phyloP scores from a whole-genome alignment of 2,329 filamentous ascomycete species.

The Alternaria consortialis region DNA sequence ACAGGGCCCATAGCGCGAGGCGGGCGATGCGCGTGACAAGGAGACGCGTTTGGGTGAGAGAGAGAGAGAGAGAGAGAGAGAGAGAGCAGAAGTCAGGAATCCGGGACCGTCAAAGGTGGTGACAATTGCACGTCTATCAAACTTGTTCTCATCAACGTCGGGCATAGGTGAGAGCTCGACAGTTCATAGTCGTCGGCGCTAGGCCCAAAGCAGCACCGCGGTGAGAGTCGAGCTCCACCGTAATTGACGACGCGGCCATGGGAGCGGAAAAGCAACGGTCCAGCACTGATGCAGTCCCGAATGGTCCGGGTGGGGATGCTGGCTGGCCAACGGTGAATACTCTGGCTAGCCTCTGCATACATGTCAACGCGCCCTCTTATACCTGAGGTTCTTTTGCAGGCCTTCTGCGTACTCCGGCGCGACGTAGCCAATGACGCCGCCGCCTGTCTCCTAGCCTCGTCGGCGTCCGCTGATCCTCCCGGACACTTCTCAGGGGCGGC shows the following conservation, averaged over 20 bases:
- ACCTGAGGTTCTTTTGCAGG: slow-evolving; percentile 1
- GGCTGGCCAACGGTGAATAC: slow-evolving; percentile 1
- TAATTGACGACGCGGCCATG: background rate
- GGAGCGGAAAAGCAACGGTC: background rate
- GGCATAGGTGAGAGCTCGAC: slow-evolving; percentile 1
- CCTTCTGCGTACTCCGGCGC: slow-evolving; percentile 14
- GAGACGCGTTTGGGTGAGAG: slow-evolving; percentile 14
- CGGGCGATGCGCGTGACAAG: background rate
- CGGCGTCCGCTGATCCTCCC: slow-evolving; percentile 22
- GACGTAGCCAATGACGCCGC: slow-evolving; percentile 23
- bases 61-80: background rate
- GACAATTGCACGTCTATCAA: background rate
- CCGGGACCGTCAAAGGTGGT: background rate
- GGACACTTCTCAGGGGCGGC: slow-evolving; percentile 23
- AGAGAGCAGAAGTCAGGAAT: background rate
- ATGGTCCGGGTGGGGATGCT: slow-evolving; percentile 3
- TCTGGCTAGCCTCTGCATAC: background rate
- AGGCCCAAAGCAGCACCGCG: slow-evolving; percentile 24
- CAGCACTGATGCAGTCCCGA: background rate
- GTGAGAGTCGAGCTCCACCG: slow-evolving; percentile 20
- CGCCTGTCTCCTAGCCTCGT: slow-evolving; percentile 4
- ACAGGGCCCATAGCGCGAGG: slow-evolving; percentile 44
- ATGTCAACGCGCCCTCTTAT: background rate
- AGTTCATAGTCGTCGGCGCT: slow-evolving; percentile 13
- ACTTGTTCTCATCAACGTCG: background rate